Percentiles rank a stretch among this genome's conserved stretches.
Evolutionary conservation across 257 asterid genomes (phyloP).

Genomic region (Cordia subcordata): DNA sequence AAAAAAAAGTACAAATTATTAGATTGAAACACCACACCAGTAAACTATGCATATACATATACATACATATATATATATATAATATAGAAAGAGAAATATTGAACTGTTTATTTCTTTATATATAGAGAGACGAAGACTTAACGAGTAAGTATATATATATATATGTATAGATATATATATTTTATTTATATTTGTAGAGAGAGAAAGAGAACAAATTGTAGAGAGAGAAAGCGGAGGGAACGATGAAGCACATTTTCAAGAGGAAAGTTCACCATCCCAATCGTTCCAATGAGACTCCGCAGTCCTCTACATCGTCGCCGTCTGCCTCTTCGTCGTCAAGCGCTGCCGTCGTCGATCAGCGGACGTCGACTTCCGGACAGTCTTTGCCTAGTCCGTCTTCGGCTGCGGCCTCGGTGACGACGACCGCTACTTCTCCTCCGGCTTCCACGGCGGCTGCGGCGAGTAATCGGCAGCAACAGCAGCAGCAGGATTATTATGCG

Average conservation of each 20-base stretch:
- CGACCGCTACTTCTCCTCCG: constrained; percentile 15
- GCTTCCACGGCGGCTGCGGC: constrained; percentile 15
- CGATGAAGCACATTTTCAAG: constrained; percentile 96
- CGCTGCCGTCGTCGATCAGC: constrained; percentile 32
- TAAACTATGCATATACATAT: not conserved
- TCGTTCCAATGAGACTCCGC: constrained; percentile 84
- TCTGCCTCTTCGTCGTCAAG: constrained; percentile 29
- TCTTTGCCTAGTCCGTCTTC: constrained; percentile 16
- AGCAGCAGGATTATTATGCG: constrained; percentile 67
- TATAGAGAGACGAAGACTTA: not conserved
- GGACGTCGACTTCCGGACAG: constrained; percentile 19
- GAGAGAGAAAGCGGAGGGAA: constrained; percentile 8
- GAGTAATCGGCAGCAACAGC: constrained; percentile 41
- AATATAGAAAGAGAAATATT: no score
- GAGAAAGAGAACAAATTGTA: constrained; percentile 1
- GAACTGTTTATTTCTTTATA: no score
- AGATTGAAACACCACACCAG: not conserved
- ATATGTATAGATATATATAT: not conserved
- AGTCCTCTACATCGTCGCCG: constrained; percentile 24
- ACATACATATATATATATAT: not conserved
- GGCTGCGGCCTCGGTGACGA: not conserved
- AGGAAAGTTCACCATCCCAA: constrained; percentile 90
- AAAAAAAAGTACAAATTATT: no score
- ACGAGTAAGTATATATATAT: not conserved
- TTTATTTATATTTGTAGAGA: constrained; percentile 12